A percentile compares a stretch with the other conserved stretches of the same genome.
Conservation (phyloP, 371 early-diverging fungal genomes). For the Umbelopsis sp. region DNA sequence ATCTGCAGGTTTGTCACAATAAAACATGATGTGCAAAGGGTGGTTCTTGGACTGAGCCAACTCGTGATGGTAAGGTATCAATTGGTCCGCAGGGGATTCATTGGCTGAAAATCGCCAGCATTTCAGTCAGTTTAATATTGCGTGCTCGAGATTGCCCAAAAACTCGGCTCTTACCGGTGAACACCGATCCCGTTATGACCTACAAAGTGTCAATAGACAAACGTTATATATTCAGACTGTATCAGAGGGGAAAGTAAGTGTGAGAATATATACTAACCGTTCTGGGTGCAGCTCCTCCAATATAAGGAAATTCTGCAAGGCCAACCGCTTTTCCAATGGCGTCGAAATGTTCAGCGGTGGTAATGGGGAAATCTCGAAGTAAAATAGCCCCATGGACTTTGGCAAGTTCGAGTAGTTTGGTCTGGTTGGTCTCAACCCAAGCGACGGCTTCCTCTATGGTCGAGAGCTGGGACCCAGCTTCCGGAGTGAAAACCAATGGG, state of each 20-base stretch:
- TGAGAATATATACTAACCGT: conserved; percentile 10
- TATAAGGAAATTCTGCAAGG: conserved; percentile 29
- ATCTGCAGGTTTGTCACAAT: conserved; percentile 25
- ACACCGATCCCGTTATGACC: conserved; percentile 18
- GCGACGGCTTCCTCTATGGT: background rate
- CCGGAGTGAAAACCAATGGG: conserved; percentile 18
- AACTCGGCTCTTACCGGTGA: conserved; percentile 5
- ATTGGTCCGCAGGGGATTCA: conserved; percentile 33
- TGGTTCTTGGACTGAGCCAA: conserved; percentile 35
- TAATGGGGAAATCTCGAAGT: conserved; percentile 30
- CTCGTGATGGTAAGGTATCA: conserved; percentile 39
- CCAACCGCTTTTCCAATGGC: conserved; percentile 33
- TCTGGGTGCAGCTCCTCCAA: conserved; percentile 35
- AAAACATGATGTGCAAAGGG: conserved; percentile 32
- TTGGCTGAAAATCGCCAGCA: conserved; percentile 20
- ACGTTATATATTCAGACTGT: background rate
- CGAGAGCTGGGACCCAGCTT: background rate
- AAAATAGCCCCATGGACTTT: conserved; percentile 26
- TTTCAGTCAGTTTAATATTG: background rate
- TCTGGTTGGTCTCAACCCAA: background rate
- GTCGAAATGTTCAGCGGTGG: conserved; percentile 24
- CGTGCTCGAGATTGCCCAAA: background rate
- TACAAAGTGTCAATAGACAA: background rate
- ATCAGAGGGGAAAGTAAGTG: background rate
- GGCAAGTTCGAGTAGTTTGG: conserved; percentile 12